Base-by-base conservation (phyloP, 805 yeast genomes). In the Maudiozyma saulgeensis region DNA sequence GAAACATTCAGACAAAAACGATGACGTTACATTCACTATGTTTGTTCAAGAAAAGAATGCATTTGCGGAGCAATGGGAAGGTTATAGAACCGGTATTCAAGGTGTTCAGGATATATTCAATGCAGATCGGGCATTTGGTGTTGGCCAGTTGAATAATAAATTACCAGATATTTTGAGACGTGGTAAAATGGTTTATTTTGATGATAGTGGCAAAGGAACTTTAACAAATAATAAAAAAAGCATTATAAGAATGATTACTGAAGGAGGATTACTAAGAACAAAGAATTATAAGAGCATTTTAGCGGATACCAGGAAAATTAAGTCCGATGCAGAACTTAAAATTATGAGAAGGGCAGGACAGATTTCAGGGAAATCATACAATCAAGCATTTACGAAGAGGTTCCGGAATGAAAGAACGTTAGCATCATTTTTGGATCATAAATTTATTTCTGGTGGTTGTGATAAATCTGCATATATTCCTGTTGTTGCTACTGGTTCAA, bases 401-500 rank as follows among this genome's bases (percentile, higher is more conserved):
- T 79, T 91, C 58, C 66, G 68, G 43, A 79, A 84, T 8, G 99
- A 93, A 64, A 78, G 84, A 61, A 82, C 88, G 2, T 71, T 93
- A 37, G 85, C 86, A 19, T 79, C 95, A 9, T 89, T 74, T 61
- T 69, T 93, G 51, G 96, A 91, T 54, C 87, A 87, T 64, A 76
- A 82, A 58, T 91, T 93, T 64, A 78, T 84, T 12, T 73, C 80
- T 40, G 89, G 91, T 26, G 99, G 99, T 0, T 89, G 97, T 66
- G 95, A 87, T 55, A 79, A 79, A 53, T 78, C 84, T 39, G 97
- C 97, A 0, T 93, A 93, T 63, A 79, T 90, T 19, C 98, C 99
- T 0, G 99, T 93, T 9, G 95, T 93, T 3, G 99, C 98, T 5
- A 84, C 96, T 34, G 99, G 99, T 1, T 69, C 77, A 28, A 90